A percentile compares a stretch with the other conserved stretches of the same genome.
phyloP scores from a whole-genome alignment of 2,329 filamentous ascomycete genomes.

The Calycina marina region DNA sequence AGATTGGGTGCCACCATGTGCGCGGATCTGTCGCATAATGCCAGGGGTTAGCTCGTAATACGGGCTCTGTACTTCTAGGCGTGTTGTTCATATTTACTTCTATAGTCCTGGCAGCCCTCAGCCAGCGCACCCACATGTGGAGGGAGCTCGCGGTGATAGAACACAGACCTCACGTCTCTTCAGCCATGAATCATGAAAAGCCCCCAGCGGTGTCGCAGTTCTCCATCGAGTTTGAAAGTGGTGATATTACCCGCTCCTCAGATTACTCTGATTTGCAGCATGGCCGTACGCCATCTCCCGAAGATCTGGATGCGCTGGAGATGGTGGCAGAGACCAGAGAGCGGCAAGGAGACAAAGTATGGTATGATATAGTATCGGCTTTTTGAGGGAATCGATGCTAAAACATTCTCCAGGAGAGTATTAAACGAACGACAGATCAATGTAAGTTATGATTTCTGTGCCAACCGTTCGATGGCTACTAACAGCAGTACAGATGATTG shows the following conservation, averaged over 20 bases:
- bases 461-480: conserved; percentile 1
- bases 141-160: not conserved
- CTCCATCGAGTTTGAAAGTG: conserved; percentile 13
- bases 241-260: conserved; percentile 9
- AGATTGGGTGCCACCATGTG: not conserved
- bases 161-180: not conserved
- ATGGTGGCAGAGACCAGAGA: conserved; percentile 16
- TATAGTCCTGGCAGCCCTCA: too few species aligned
- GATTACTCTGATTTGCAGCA: conserved; percentile 12
- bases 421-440: conserved; percentile 28
- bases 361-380: conserved; percentile 9
- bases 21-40: not conserved
- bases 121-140: too few species aligned
- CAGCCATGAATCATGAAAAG: conserved; percentile 20
- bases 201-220: conserved; percentile 16
- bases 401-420: conserved; percentile 22
- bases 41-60: not conserved
- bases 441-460: too few species aligned
- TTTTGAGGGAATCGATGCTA: not conserved
- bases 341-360: conserved; percentile 17
- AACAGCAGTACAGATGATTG: conserved; percentile 25
- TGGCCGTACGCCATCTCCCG: conserved; percentile 10
- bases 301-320: conserved; percentile 13
- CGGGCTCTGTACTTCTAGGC: not conserved
- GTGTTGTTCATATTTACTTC: too few species aligned